These are phyloP conservation scores for Fusarium mangiferae DNA, from an alignment of 2,329 filamentous ascomycete genomes.

Conservation along the genomic window DNA sequence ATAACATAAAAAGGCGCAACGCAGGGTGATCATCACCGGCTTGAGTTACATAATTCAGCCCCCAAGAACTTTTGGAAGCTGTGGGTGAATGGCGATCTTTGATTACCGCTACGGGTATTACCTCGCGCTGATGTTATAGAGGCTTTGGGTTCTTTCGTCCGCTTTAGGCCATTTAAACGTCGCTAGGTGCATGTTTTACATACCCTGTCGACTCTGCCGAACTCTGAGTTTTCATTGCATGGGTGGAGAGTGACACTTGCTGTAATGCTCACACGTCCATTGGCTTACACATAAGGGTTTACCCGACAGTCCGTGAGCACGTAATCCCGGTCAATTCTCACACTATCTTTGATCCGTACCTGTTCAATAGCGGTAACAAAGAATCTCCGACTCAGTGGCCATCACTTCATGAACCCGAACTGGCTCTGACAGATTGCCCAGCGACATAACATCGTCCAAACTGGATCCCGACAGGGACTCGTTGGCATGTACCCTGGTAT, in stretches of 20 bases:
- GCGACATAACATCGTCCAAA: not conserved
- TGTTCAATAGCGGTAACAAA: not conserved
- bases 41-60: not conserved
- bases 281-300: not conserved
- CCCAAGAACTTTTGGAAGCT: not conserved
- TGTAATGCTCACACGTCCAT: not conserved
- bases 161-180: not conserved
- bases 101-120: not conserved
- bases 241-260: not conserved
- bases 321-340: not conserved
- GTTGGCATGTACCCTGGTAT: not conserved
- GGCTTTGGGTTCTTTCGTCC: fast-evolving
- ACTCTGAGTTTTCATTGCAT: not conserved
- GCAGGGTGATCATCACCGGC: not conserved
- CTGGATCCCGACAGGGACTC: not conserved
- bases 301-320: not conserved
- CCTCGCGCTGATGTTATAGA: not conserved
- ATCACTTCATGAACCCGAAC: not conserved
- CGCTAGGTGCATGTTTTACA: not conserved
- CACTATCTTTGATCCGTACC: not conserved
- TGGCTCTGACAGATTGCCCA: not conserved
- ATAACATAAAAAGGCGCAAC: not conserved
- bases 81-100: not conserved
- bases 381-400: not conserved
- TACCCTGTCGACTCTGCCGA: not conserved